Evolutionary conservation across 202 grass and related monocot genomes (phyloP).

Genomic region (Saccharum hybrid): DNA sequence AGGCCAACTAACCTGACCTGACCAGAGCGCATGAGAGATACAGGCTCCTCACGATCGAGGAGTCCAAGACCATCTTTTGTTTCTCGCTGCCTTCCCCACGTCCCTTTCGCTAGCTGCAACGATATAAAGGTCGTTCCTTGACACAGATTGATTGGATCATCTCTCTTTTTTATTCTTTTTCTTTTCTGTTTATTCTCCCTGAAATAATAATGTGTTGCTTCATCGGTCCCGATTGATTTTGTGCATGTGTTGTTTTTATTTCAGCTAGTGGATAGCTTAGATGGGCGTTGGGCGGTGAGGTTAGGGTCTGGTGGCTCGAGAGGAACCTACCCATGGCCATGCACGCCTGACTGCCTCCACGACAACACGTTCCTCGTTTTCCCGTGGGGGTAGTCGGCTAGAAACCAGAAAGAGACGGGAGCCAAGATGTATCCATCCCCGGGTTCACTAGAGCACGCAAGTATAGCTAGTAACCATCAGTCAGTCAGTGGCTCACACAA

Average conservation of each 20-base stretch:
- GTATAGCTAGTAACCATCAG: neutral
- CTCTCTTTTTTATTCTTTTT: neutral
- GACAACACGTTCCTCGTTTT: too few species aligned
- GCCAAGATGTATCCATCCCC: too few species aligned
- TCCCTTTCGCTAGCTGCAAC: neutral
- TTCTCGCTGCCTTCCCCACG: too few species aligned
- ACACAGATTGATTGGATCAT: neutral
- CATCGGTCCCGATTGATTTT: neutral
- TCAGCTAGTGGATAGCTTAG: neutral
- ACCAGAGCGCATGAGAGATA: too few species aligned
- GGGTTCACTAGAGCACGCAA: neutral
- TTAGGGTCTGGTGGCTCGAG: slow-evolving; percentile 22
- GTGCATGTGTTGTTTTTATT: neutral
- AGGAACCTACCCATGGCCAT: neutral
- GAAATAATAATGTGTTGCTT: neutral
- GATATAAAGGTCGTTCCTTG: neutral
- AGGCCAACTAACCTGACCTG: too few species aligned
- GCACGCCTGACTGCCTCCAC: too few species aligned
- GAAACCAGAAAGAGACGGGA: neutral
- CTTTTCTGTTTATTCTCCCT: neutral
- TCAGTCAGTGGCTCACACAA: neutral
- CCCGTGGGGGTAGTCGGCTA: neutral
- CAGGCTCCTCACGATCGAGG: too few species aligned
- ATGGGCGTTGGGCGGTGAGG: slow-evolving; percentile 4
- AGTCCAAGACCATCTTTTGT: too few species aligned